Evolutionary conservation across 257 asterid species (phyloP).

Genomic region (Thymus mandschuricus): DNA sequence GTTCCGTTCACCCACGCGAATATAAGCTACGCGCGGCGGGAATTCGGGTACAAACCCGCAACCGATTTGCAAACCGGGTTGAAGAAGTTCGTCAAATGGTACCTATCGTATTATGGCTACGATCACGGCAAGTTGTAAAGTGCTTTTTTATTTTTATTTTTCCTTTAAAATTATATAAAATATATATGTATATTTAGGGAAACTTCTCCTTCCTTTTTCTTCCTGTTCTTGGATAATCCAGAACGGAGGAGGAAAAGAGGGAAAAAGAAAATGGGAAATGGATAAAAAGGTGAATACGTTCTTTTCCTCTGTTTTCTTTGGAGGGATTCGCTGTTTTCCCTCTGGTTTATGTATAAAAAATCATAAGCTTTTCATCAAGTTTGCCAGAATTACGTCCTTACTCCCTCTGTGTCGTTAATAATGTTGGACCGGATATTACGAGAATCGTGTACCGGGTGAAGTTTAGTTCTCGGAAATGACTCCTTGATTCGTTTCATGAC

Average conservation of each 20-base stretch:
- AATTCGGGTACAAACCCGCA: constrained; percentile 72
- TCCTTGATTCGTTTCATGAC: no score
- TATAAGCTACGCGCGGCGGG: constrained; percentile 65
- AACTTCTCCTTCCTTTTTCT: neutral
- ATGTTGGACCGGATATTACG: no score
- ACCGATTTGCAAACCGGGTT: constrained; percentile 90
- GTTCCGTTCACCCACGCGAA: constrained; percentile 85
- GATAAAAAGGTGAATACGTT: constrained; percentile 39
- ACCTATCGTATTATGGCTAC: constrained; percentile 65
- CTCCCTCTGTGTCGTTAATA: no score
- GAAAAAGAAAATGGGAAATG: constrained; percentile 22
- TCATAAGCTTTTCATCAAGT: constrained; percentile 23
- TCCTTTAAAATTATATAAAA: neutral
- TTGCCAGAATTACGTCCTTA: neutral
- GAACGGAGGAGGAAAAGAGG: neutral
- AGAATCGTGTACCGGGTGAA: no score
- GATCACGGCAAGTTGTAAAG: constrained; percentile 58
- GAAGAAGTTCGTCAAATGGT: constrained; percentile 81
- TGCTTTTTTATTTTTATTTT: constrained; percentile 34
- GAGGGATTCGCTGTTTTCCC: constrained; percentile 20
- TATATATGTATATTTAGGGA: neutral
- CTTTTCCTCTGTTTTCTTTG: constrained; percentile 34
- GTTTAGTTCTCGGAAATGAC: no score
- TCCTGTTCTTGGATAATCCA: neutral
- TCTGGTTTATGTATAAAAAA: constrained; percentile 34